Percentiles rank a stretch among this genome's conserved stretches.
phyloP scores from a whole-genome alignment of 805 yeast species.

The Myxozyma geophila region DNA sequence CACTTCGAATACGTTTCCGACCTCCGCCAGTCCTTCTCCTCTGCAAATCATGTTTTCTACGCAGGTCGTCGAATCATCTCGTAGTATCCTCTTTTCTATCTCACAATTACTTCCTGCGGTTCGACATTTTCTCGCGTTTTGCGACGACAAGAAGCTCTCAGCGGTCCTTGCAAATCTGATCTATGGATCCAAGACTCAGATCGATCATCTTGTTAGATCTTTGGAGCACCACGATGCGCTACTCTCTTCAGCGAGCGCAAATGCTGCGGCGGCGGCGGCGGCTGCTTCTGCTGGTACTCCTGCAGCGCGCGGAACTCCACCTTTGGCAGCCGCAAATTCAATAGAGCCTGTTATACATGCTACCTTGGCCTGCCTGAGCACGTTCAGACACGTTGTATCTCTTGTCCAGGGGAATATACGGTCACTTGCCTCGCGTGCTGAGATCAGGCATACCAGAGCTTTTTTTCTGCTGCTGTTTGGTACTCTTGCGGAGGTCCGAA shows the following conservation, averaged over 20 bases:
- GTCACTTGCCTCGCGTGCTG: conserved; percentile 59
- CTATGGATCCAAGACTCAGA: conserved; percentile 30
- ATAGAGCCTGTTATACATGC: conserved; percentile 48
- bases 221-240: conserved; percentile 38
- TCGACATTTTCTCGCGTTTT: conserved; percentile 35
- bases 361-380: conserved; percentile 48
- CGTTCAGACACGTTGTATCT: conserved; percentile 58
- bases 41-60: conserved; percentile 2
- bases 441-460: conserved; percentile 67
- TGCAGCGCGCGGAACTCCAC: conserved; percentile 36
- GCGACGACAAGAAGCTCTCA: conserved; percentile 34
- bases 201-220: conserved; percentile 36
- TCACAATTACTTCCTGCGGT: conserved; percentile 39
- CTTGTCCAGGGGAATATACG: conserved; percentile 55
- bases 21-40: neutral
- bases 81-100: conserved; percentile 37
- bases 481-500: conserved; percentile 66
- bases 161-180: conserved; percentile 29
- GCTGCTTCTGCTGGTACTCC: conserved; percentile 35
- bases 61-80: conserved; percentile 36
- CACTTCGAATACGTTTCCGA: conserved; percentile 25
- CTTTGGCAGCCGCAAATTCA: conserved; percentile 19
- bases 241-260: conserved; percentile 15
- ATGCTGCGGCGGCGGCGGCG: conserved; percentile 10
- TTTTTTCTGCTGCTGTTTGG: conserved; percentile 64